These are phyloP conservation scores for Salix udensis DNA, from an alignment of 345 rosid species.

Conservation along the genomic window DNA sequence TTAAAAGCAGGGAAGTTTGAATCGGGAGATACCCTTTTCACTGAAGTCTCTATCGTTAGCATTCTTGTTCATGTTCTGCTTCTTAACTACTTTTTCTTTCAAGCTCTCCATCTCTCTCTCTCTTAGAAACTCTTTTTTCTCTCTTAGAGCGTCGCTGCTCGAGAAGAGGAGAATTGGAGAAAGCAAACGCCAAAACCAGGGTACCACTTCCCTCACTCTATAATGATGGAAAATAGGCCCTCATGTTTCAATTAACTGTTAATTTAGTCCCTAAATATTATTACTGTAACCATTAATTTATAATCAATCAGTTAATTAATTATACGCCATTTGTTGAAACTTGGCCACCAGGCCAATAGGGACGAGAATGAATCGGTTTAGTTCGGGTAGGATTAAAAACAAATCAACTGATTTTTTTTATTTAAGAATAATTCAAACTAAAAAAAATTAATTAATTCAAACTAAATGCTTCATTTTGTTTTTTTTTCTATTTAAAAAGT, in stretches of 20 bases:
- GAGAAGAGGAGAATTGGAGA: neutral
- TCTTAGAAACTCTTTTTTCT: neutral
- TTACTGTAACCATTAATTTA: neutral
- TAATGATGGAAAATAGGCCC: neutral
- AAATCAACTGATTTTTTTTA: no score
- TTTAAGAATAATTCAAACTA: no score
- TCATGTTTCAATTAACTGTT: neutral
- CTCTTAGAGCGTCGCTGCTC: neutral
- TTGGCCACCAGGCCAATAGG: no score
- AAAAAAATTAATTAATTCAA: no score
- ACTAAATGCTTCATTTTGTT: no score
- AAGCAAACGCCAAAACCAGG: neutral
- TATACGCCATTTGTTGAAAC: no score
- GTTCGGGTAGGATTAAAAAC: no score
- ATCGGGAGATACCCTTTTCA: conserved; percentile 1
- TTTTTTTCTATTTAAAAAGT: no score
- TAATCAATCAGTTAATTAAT: no score
- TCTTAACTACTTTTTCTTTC: conserved; percentile 2
- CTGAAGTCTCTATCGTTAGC: neutral
- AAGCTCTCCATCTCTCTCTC: conserved; percentile 10
- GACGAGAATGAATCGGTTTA: no score
- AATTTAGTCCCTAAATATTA: neutral
- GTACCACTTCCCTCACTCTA: neutral
- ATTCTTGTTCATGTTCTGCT: neutral
- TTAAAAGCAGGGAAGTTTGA: neutral